A percentile compares a stretch with the other conserved stretches of the same genome.
phyloP scores from a whole-genome alignment of 2,329 filamentous ascomycete genomes.

The Penicillium sp. region DNA sequence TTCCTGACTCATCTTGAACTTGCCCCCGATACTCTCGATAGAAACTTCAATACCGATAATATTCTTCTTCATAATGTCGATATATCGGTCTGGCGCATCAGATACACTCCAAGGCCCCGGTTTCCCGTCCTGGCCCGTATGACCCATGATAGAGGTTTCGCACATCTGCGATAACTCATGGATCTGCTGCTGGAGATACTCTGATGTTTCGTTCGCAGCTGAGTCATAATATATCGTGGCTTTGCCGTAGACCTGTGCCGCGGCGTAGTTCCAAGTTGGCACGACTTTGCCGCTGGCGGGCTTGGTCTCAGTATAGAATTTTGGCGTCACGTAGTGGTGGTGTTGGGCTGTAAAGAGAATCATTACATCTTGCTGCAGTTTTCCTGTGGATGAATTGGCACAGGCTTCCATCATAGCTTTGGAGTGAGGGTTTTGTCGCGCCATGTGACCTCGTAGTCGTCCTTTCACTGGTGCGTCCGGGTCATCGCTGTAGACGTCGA shows the following conservation, averaged over 20 bases:
- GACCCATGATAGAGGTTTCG: conserved; percentile 62
- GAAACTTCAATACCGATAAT: conserved; percentile 66
- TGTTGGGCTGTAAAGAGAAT: conserved; percentile 63
- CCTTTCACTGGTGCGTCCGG: conserved; percentile 43
- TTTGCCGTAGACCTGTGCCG: conserved; percentile 66
- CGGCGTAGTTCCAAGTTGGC: conserved; percentile 71
- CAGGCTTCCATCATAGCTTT: conserved; percentile 62
- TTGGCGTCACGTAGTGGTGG: conserved; percentile 70
- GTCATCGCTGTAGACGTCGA: conserved; percentile 64
- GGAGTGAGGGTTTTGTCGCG: conserved; percentile 65
- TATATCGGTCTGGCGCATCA: conserved; percentile 64
- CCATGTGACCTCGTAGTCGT: conserved; percentile 65
- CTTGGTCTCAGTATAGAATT: conserved; percentile 70
- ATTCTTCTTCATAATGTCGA: conserved; percentile 61
- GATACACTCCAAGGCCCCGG: conserved; percentile 57
- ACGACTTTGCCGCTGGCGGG: conserved; percentile 66
- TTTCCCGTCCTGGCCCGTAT: conserved; percentile 60
- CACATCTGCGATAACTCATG: conserved; percentile 27
- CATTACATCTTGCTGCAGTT: conserved; percentile 58
- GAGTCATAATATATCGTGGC: conserved; percentile 59
- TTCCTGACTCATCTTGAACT: conserved; percentile 72
- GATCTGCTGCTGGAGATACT: conserved; percentile 55
- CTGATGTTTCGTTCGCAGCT: conserved; percentile 54
- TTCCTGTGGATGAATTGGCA: conserved; percentile 25
- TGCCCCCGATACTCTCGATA: conserved; percentile 61